phyloP scores from a whole-genome alignment of 495 filamentous ascomycete genomes.

The Trichocladium antarcticum region DNA sequence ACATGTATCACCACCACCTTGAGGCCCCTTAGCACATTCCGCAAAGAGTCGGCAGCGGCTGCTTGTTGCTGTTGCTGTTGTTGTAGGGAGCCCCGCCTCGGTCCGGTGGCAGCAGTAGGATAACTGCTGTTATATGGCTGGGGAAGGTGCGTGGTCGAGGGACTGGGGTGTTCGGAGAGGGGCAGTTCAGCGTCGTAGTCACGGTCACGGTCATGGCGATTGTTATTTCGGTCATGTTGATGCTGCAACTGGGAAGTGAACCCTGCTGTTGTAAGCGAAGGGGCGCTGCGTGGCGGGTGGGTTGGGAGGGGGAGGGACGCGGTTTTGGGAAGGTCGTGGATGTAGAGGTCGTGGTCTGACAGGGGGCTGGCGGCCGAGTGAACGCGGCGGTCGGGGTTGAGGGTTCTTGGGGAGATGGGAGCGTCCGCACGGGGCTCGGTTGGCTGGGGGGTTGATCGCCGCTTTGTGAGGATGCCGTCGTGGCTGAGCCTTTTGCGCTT shows the following conservation, averaged over 20 bases:
- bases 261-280: no score
- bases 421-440: conserved; percentile 12
- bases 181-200: not conserved
- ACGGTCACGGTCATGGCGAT: not conserved
- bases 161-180: not conserved
- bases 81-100: no score
- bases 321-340: not conserved
- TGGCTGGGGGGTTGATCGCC: conserved; percentile 6
- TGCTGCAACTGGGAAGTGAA: no score
- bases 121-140: no score
- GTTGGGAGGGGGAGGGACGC: not conserved
- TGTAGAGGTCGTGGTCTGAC: not conserved
- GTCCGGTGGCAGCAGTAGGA: no score
- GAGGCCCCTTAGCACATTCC: conserved; percentile 33
- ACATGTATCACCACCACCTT: conserved; percentile 70
- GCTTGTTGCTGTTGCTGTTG: not conserved
- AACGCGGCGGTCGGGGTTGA: conserved; percentile 12
- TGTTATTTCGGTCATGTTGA: not conserved
- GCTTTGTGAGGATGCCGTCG: conserved; percentile 1
- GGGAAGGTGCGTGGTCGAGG: no score
- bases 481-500: conserved; percentile 32
- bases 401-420: conserved; percentile 33
- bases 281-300: not conserved
- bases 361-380: not conserved
- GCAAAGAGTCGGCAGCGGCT: not conserved